phyloP scores from a whole-genome alignment of 768 basidiomycete species.

The Leccinum incarnatum region DNA sequence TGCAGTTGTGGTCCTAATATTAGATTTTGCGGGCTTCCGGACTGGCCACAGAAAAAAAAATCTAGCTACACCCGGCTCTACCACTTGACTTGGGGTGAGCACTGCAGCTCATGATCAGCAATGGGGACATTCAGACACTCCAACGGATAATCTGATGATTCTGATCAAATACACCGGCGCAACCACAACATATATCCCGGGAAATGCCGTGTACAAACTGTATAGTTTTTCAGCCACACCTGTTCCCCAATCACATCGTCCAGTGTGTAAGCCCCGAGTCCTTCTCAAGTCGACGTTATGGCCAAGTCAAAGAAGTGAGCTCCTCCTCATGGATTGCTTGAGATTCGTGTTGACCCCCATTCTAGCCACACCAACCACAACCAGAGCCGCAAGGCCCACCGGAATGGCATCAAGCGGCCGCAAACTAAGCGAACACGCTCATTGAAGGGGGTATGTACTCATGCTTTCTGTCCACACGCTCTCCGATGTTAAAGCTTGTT shows the following conservation, averaged over 20 bases:
- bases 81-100: neutral
- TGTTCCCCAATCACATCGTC: neutral
- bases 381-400: constrained; percentile 95
- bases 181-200: constrained; percentile 9
- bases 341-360: constrained; percentile 13
- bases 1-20: neutral
- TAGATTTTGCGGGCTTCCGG: neutral
- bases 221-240: constrained; percentile 37
- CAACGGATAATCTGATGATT: neutral
- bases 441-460: constrained; percentile 80
- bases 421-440: constrained; percentile 71
- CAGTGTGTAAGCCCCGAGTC: neutral
- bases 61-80: neutral
- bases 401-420: constrained; percentile 93
- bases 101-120: neutral
- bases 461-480: neutral
- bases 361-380: constrained; percentile 90
- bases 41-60: neutral
- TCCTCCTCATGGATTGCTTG: neutral
- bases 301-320: constrained; percentile 97
- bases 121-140: neutral
- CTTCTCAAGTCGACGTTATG: constrained; percentile 48
- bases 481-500: constrained; percentile 2
- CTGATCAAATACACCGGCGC: neutral
- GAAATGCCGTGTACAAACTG: constrained; percentile 23